A percentile compares a stretch with the other conserved stretches of the same genome.
Evolutionary conservation across 805 yeast genomes (phyloP).

Genomic region (Metschnikowia reukaufii): DNA sequence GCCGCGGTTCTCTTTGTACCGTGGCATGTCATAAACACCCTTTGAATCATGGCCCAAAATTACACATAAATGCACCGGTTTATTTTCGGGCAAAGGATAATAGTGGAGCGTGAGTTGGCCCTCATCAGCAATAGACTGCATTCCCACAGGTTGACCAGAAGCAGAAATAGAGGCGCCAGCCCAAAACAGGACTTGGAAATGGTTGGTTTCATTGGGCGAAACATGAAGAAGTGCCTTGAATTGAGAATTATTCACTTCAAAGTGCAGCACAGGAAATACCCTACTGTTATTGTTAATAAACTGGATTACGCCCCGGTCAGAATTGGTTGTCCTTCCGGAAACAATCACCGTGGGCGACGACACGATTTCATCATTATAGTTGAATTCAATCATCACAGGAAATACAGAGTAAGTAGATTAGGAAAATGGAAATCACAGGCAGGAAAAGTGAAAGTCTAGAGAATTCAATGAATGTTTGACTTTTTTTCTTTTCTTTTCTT

Average conservation of each 20-base stretch:
- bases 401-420: no score
- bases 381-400: constrained; percentile 24
- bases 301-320: constrained; percentile 28
- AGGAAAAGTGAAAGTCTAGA: background rate
- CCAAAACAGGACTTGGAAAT: constrained; percentile 49
- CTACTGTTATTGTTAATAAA: constrained; percentile 33
- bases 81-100: constrained; percentile 58
- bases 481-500: no score
- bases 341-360: constrained; percentile 41
- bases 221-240: constrained; percentile 78
- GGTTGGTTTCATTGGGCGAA: constrained; percentile 62
- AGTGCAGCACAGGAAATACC: constrained; percentile 66
- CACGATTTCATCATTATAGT: constrained; percentile 38
- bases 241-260: constrained; percentile 64
- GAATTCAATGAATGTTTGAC: no score
- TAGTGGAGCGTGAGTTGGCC: constrained; percentile 25
- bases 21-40: constrained; percentile 67
- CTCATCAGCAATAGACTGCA: constrained; percentile 22
- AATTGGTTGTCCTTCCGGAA: constrained; percentile 28
- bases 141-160: constrained; percentile 27
- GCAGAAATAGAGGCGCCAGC: constrained; percentile 31
- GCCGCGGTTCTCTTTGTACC: constrained; percentile 40
- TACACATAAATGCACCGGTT: constrained; percentile 79
- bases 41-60: constrained; percentile 76
- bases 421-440: background rate